These are phyloP conservation scores for Populus alba DNA, from an alignment of 345 rosid genomes.

Conservation along the genomic window DNA sequence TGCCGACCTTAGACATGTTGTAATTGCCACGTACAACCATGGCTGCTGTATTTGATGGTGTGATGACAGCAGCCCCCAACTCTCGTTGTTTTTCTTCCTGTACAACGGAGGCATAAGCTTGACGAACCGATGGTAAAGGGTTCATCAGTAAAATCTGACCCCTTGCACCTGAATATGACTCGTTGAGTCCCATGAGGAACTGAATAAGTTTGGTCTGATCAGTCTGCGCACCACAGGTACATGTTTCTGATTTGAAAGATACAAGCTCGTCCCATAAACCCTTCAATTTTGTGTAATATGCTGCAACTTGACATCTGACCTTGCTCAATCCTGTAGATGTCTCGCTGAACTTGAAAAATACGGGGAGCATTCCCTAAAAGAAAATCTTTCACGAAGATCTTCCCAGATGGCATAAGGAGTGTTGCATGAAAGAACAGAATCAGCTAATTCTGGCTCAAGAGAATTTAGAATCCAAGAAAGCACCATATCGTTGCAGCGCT, in stretches of 20 bases:
- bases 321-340: neutral
- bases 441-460: neutral
- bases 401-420: neutral
- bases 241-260: neutral
- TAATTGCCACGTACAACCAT: neutral
- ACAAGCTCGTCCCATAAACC: neutral
- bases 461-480: neutral
- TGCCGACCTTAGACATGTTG: neutral
- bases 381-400: neutral
- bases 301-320: neutral
- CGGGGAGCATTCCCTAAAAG: neutral
- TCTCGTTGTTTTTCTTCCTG: constrained; percentile 1
- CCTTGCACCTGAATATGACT: neutral
- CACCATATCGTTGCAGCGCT: neutral
- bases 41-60: neutral
- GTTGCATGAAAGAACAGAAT: neutral
- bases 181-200: constrained; percentile 16
- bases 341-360: neutral
- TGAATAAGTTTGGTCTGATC: neutral
- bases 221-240: too few species aligned
- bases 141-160: too few species aligned
- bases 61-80: neutral
- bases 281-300: neutral
- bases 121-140: too few species aligned
- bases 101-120: neutral